phyloP scores from a whole-genome alignment of 2,329 filamentous ascomycete genomes.

The Blastomyces emzantsi region DNA sequence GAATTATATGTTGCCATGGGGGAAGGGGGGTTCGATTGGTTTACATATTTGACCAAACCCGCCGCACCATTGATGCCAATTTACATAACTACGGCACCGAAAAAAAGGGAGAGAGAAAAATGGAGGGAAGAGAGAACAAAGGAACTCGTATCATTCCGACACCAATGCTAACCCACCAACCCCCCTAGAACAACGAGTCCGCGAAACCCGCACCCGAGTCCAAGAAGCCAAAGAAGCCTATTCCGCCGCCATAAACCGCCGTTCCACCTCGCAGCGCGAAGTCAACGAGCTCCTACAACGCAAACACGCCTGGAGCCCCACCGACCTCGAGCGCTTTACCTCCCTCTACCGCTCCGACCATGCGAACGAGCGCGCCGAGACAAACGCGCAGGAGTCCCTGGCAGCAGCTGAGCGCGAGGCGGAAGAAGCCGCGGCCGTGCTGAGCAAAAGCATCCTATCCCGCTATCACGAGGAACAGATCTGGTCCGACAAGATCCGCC shows the following conservation, averaged over 20 bases:
- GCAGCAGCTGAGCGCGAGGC: constrained; percentile 68
- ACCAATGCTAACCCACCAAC: constrained; percentile 12
- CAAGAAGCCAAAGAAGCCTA: constrained; percentile 65
- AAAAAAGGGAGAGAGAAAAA: not conserved
- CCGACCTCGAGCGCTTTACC: constrained; percentile 91
- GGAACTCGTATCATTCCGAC: not conserved
- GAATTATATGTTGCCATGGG: not conserved
- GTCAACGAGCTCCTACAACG: constrained; percentile 88
- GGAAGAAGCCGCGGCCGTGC: constrained; percentile 62
- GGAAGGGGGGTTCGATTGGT: not conserved
- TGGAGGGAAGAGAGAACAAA: not conserved
- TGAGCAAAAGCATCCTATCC: constrained; percentile 76
- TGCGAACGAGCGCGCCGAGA: constrained; percentile 78
- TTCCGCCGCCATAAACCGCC: constrained; percentile 71
- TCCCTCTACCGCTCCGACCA: constrained; percentile 86
- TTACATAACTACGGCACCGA: not conserved
- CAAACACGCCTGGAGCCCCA: constrained; percentile 82
- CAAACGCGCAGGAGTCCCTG: constrained; percentile 60
- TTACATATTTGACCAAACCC: not conserved
- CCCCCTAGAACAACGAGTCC: constrained; percentile 44
- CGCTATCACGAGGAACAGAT: constrained; percentile 99
- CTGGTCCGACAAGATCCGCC: constrained; percentile 93
- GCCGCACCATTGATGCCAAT: not conserved
- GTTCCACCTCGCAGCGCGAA: constrained; percentile 86
- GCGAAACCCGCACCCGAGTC: constrained; percentile 52